A percentile compares a stretch with the other conserved stretches of the same genome.
Conservation (phyloP, 768 basidiomycete species). For the Hygrophoropsis aurantiaca region DNA sequence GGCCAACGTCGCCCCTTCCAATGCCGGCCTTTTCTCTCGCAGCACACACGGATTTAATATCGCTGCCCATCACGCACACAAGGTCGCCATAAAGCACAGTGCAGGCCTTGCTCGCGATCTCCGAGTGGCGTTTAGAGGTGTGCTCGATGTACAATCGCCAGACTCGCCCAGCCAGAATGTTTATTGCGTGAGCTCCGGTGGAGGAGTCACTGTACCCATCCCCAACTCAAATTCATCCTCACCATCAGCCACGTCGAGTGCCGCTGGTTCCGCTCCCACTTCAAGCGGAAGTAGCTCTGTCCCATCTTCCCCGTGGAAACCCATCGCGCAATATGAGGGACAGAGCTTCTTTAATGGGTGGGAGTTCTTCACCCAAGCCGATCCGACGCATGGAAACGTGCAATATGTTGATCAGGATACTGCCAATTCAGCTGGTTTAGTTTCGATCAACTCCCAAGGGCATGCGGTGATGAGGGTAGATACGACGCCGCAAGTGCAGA, state of each 20-base stretch:
- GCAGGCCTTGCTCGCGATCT: conserved; percentile 66
- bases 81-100: conserved; percentile 56
- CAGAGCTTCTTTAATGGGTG: conserved; percentile 80
- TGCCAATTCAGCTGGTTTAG: conserved; percentile 59
- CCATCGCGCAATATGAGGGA: conserved; percentile 61
- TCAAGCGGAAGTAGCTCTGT: conserved; percentile 10
- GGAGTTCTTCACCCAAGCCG: conserved; percentile 64
- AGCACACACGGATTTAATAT: conserved; percentile 34
- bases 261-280: conserved; percentile 17
- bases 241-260: conserved; percentile 23
- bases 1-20: conserved; percentile 25
- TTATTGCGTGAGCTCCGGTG: conserved; percentile 32
- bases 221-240: conserved; percentile 1
- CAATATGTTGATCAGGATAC: conserved; percentile 62
- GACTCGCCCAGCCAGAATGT: conserved; percentile 26
- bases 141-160: conserved; percentile 45
- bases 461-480: conserved; percentile 89
- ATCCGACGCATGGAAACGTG: conserved; percentile 79
- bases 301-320: conserved; percentile 55
- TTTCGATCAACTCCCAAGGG: conserved; percentile 65
- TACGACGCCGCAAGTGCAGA: conserved; percentile 71
- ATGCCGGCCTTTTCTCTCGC: conserved; percentile 20
- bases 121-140: conserved; percentile 58
- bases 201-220: conserved; percentile 18
- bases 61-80: conserved; percentile 49